Base-by-base conservation (phyloP, 345 rosid species). In the Orychophragmus violaceus region DNA sequence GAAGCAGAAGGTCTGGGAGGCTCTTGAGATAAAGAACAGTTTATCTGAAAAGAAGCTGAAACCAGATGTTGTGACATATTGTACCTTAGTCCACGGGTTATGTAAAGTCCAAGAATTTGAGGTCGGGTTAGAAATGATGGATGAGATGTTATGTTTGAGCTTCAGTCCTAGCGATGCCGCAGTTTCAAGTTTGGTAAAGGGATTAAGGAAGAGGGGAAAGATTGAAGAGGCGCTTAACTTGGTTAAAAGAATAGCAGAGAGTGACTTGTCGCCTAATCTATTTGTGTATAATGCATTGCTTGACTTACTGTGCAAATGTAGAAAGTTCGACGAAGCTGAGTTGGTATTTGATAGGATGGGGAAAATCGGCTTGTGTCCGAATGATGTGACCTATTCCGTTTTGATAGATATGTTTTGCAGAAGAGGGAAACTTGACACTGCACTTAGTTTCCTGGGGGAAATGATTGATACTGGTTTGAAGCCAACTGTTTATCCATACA, bases 381-480 rank as follows among this genome's bases (percentile, higher is more conserved):
- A 90, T 79, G 82, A 85, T 50, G 81, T 86, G 32, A 83, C 97
- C 11, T 90, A 75, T 76, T 79, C 89, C 10, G 82, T 93, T 75
- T 69, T 93, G 73, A 83, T 93, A 9, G 84, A 83, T 81, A 87
- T 87, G 32, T 84, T 84, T 63, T 87, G 93, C 70, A 87, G 88
- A 82, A 79, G 84, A 77, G 91, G 91, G 2, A 51, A 82, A 59
- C 64, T 86, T 51, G 90, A 86, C 64, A 37, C 27, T 37, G 98
- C 91, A 19, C 37, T 80, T 69, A 57, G 61, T 62, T 79, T 78
- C 64, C 78, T 93, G 3, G 25, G 78, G 55, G 71, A 76, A 78
- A 89, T 93, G 96, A 63, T 16, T 8, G 72, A 71, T 49, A 48
- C 65, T 5, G 84, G 90, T 32, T 33, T 86, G 52, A 82, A 72